Percentiles rank a stretch among this genome's conserved stretches.
Conservation (phyloP, 2,329 filamentous ascomycete species). For the Neonectria ditissima region DNA sequence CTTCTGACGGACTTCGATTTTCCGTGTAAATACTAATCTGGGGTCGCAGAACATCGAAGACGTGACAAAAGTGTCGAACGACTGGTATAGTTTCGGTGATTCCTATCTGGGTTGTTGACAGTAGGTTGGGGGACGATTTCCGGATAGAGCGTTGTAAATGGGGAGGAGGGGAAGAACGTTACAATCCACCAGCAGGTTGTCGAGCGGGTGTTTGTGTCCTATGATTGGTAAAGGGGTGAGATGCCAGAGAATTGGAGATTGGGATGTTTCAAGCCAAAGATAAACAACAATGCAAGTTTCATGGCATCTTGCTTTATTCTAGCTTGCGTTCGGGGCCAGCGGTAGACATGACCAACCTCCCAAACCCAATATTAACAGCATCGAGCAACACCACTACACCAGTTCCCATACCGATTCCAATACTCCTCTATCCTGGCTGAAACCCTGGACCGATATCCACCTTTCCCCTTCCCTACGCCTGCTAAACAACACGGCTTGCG, state of each 20-base stretch:
- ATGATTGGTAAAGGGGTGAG: background rate
- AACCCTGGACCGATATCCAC: background rate
- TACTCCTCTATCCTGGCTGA: background rate
- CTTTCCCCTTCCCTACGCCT: conserved; percentile 5
- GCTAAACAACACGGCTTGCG: conserved; percentile 8
- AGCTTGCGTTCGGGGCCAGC: background rate
- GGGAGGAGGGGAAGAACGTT: too few relatives aligned
- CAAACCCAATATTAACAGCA: background rate
- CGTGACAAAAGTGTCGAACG: too few relatives aligned
- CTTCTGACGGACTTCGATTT: too few relatives aligned
- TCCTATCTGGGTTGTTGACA: too few relatives aligned
- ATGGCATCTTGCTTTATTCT: background rate
- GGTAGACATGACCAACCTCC: background rate
- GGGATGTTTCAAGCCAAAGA: background rate
- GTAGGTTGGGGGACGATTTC: too few relatives aligned
- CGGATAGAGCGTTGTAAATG: too few relatives aligned
- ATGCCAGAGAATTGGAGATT: background rate
- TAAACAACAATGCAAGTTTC: background rate
- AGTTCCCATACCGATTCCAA: background rate
- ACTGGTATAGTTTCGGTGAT: too few relatives aligned
- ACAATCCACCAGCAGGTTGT: too few relatives aligned
- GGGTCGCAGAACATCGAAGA: too few relatives aligned
- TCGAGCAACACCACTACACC: background rate
- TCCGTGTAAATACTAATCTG: too few relatives aligned
- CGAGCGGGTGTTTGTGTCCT: too few relatives aligned